These are phyloP conservation scores for Macadamia tetraphylla DNA, from an alignment of 164 flowering plant genomes.

Conservation along the genomic window DNA sequence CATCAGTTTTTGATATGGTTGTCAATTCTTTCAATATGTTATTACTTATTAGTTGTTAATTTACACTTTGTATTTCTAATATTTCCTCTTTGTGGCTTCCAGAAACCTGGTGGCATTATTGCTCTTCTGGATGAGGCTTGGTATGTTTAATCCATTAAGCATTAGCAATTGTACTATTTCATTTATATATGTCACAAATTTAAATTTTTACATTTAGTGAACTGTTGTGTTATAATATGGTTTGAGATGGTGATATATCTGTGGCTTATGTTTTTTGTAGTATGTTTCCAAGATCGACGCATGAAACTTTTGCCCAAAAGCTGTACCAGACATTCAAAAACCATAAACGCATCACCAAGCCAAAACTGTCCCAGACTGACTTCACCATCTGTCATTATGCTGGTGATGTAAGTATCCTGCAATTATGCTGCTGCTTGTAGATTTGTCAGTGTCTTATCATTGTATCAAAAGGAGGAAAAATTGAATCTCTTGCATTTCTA, in stretches of 20 bases:
- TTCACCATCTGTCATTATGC: slow-evolving; percentile 96
- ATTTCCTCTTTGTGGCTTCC: slow-evolving; percentile 19
- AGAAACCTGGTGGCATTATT: slow-evolving; percentile 99
- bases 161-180: background rate
- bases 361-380: slow-evolving; percentile 85
- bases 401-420: slow-evolving; percentile 76
- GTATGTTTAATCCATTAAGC: slow-evolving; percentile 34
- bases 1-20: background rate
- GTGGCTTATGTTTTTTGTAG: slow-evolving; percentile 38
- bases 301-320: slow-evolving; percentile 97
- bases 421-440: background rate
- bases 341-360: slow-evolving; percentile 90
- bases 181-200: background rate
- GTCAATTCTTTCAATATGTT: background rate
- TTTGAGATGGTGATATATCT: slow-evolving; percentile 16
- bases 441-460: no score
- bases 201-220: background rate
- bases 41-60: background rate
- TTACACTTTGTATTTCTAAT: slow-evolving; percentile 1
- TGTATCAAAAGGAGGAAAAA: background rate
- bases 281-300: slow-evolving; percentile 98
- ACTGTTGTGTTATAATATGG: background rate
- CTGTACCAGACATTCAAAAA: slow-evolving; percentile 82
- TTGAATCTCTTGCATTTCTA: background rate
- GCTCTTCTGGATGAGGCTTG: slow-evolving; percentile 99